Evolutionary conservation across 2,329 filamentous ascomycete species (phyloP), one percentile per base, ranked within the genome.

Genomic region (Epichloe uncinata): DNA sequence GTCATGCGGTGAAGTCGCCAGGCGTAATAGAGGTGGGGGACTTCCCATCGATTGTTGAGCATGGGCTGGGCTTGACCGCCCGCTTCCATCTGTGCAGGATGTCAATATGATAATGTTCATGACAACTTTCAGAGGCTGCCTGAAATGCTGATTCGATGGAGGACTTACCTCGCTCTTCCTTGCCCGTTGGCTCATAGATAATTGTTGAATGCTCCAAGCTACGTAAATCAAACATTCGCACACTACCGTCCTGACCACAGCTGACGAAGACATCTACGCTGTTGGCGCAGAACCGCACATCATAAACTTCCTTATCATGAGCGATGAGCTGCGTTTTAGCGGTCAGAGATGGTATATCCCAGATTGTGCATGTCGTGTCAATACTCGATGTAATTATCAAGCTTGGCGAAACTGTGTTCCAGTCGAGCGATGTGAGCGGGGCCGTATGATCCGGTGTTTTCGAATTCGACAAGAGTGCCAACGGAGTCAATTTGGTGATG

Each of bases 241-340:
- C 93, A 65, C 91, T 97, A 38, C 93, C 93, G 64, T 98, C 93
- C 50, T 95, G 91, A 47, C 93, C 93, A 65, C 93, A 98, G 66
- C 88, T 95, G 34, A 97, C 93, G 65, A 98, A 98, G 1, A 97
- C 90, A 61, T 98, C 93, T n/a, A 95, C 88, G 59, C 89, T 96
- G 58, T 95, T 93, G 45, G 93, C 93, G 69, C 93, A 98, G 69
- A 98, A 98, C 18, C 93, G 83, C 45, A 98, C 93, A 64, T 98
- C 93, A 61, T 95, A 98, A 5, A 98, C 93, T 68, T 98, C 93
- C 68, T 97, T 97, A 70, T 98, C 93, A 66, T 98, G 93, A 18
- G 93, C 93, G 67, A 98, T 98, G 43, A 98, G 74, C 66, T 98
- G 93, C 2, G 93, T 98, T 70, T 98, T 98, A 48, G 93, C 93